phyloP scores from a whole-genome alignment of 2,329 filamentous ascomycete species.

The Kalmusia sp. region DNA sequence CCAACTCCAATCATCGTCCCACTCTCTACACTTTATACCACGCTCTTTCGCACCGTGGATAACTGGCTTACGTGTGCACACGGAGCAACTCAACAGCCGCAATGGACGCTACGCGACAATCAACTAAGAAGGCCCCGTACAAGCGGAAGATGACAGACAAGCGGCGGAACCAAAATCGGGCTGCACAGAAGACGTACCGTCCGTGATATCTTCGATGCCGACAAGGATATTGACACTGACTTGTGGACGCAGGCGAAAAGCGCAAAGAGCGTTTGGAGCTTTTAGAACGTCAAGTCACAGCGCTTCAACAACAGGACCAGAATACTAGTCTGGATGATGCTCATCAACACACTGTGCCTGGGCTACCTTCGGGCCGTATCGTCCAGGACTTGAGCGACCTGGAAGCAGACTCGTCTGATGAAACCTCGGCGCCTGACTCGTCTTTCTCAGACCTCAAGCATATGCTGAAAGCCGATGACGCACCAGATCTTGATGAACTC shows the following conservation, averaged over 20 bases:
- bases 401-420: background rate
- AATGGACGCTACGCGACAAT: slow-evolving; percentile 8
- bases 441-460: slow-evolving; percentile 6
- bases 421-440: background rate
- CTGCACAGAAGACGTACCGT: slow-evolving; percentile 19
- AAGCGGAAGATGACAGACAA: slow-evolving; percentile 22
- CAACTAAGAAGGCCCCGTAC: slow-evolving; percentile 14
- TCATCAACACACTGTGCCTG: background rate
- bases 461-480: slow-evolving; percentile 3
- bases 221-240: background rate
- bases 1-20: background rate
- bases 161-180: slow-evolving; percentile 18
- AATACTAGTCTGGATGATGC: background rate
- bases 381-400: background rate
- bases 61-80: slow-evolving; percentile 2
- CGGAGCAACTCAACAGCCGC: background rate
- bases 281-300: slow-evolving; percentile 9
- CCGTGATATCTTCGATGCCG: background rate
- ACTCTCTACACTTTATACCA: background rate
- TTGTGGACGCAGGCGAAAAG: slow-evolving; percentile 10
- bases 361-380: background rate
- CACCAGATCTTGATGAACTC: slow-evolving; percentile 7
- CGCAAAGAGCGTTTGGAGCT: slow-evolving; percentile 18
- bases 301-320: background rate
- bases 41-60: background rate